Evolutionary conservation across 768 basidiomycete genomes (phyloP).

Genomic region (Collybia mongolica): DNA sequence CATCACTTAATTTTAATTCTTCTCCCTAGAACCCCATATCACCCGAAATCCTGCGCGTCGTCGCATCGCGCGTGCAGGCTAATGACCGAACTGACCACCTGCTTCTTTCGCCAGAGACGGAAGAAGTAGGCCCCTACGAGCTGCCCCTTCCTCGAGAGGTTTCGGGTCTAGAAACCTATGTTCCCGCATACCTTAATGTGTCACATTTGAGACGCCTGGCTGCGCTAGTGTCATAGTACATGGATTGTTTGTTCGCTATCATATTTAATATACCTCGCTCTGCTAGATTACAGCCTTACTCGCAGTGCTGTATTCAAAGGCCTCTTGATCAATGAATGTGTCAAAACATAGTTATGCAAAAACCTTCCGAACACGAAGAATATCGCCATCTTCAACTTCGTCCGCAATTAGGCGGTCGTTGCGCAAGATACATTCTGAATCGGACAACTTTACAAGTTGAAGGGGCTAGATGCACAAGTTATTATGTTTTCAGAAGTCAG

Average conservation of each 20-base stretch:
- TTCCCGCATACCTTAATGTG: slow-evolving; percentile 88
- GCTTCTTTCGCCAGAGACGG: slow-evolving; percentile 92
- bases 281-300: slow-evolving; percentile 39
- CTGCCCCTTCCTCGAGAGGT: slow-evolving; percentile 93
- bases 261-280: slow-evolving; percentile 46
- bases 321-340: slow-evolving; percentile 12
- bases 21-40: slow-evolving; percentile 84
- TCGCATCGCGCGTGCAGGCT: slow-evolving; percentile 92
- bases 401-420: slow-evolving; percentile 47
- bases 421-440: slow-evolving; percentile 30
- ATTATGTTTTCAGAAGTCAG: neutral
- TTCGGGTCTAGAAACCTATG: slow-evolving; percentile 93
- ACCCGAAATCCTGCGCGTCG: slow-evolving; percentile 94
- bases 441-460: slow-evolving; percentile 29
- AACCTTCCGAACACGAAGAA: slow-evolving; percentile 15
- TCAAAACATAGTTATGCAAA: slow-evolving; percentile 1
- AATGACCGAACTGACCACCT: slow-evolving; percentile 98
- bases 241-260: slow-evolving; percentile 18
- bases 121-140: slow-evolving; percentile 96
- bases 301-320: slow-evolving; percentile 36
- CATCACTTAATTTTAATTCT: slow-evolving; percentile 5
- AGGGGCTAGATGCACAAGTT: slow-evolving; percentile 32
- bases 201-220: slow-evolving; percentile 87
- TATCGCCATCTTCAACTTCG: slow-evolving; percentile 56
- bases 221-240: slow-evolving; percentile 70